These are phyloP conservation scores for Earliella scabrosa DNA, from an alignment of 1,284 basidiomycete species.

Conservation along the genomic window DNA sequence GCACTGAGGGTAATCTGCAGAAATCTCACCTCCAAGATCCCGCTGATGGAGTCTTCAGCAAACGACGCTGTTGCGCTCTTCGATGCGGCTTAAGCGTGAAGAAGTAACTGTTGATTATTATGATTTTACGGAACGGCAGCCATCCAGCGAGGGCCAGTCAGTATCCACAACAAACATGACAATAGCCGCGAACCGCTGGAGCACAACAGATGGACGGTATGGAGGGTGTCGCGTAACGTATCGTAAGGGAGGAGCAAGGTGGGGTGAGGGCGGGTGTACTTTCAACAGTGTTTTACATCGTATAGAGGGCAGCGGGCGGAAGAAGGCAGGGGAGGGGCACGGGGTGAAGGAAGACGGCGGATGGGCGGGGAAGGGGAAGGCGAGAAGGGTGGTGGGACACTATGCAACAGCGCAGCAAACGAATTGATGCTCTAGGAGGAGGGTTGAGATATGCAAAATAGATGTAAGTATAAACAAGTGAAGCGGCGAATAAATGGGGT, in stretches of 20 bases:
- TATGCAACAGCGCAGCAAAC: conserved; percentile 21
- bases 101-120: conserved; percentile 13
- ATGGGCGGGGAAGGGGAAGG: neutral
- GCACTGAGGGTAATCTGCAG: too few relatives aligned
- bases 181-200: conserved; percentile 20
- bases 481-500: conserved; percentile 6
- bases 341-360: neutral
- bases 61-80: too few relatives aligned
- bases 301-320: neutral
- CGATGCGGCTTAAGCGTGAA: neutral
- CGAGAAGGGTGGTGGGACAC: neutral
- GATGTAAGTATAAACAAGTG: conserved; percentile 27
- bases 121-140: conserved; percentile 12
- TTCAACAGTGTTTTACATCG: neutral
- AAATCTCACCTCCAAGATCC: too few relatives aligned
- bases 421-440: conserved; percentile 14
- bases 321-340: too few relatives aligned
- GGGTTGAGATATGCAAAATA: conserved; percentile 21
- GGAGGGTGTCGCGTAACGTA: conserved; percentile 27
- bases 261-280: neutral
- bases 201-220: conserved; percentile 7
- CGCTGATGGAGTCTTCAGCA: too few relatives aligned
- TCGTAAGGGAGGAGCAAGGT: conserved; percentile 20
- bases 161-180: conserved; percentile 24
- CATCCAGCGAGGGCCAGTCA: conserved; percentile 10